Evolutionary conservation across 73 alveolate species (phyloP), one percentile per base, ranked within the genome.

Genomic region (Paramecium sonneborni): DNA sequence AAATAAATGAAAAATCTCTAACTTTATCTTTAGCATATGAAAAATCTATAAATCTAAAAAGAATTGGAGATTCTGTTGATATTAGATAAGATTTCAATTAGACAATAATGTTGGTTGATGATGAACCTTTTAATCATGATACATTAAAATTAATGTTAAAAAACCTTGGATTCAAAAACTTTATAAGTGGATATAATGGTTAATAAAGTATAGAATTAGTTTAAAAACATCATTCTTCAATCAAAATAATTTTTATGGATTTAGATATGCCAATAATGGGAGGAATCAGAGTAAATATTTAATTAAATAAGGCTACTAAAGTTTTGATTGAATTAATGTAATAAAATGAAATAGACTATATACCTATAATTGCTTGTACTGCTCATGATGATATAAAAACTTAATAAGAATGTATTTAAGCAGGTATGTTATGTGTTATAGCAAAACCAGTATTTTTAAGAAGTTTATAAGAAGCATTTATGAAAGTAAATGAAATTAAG

Each of bases 211-310:
- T 79, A 41, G 90, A 79, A 14, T 30, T 79, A 79, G 74, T 79
- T 12, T 21, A 30, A 41, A 79, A 79, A 7, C 30, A 79, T 26
- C 69, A 79, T 43, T 7, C 9, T 2, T 43, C 24, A 10, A 79
- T 79, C 2, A 79, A 46, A 20, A 24, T 79, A 8, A 46, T 79
- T 12, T 39, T 79, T 39, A 79, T 79, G 90, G 90, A 79, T 79
- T 23, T 79, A 79, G 90, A 79, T 44, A 79, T 79, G 90, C 90
- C 90, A 12, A 79, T 79, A n/a, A 79, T 79, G 90, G 90, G 74
- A 38, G 90, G 90, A 38, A 24, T 79, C 6, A 62, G 44, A 32
- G 84, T 62, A 62, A 12, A 30, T n/a, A 62, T 26, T 26, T 1
- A 7, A 62, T 48, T 62, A 30, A 1, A 6, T 0, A 8, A 79